A percentile compares a stretch with the other conserved stretches of the same genome.
These are phyloP conservation scores for Hyaloperonospora arabidopsidis DNA, from an alignment of 352 stramenopile genomes.

Conservation along the genomic window DNA sequence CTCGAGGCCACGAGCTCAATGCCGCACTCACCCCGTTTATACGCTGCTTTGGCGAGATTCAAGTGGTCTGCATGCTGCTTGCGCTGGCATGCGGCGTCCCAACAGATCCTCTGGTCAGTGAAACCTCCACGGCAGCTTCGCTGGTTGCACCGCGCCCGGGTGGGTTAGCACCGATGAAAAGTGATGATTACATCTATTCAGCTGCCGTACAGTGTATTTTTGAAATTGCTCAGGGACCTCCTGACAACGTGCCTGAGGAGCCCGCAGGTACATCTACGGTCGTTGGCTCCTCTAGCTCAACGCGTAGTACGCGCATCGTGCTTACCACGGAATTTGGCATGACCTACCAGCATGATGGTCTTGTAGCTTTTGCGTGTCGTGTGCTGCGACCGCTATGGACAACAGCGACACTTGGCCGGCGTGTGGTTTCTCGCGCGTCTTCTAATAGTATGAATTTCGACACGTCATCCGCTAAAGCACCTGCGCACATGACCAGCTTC, in stretches of 20 bases:
- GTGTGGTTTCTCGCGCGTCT: constrained; percentile 24
- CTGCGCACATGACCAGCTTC: constrained; percentile 26
- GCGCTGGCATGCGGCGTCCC: constrained; percentile 77
- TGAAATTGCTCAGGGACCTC: constrained; percentile 55
- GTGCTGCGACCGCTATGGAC: constrained; percentile 74
- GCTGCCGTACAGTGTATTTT: constrained; percentile 79
- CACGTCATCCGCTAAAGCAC: constrained; percentile 23
- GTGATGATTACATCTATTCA: constrained; percentile 72
- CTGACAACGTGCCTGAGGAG: constrained; percentile 32
- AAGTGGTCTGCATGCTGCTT: constrained; percentile 87
- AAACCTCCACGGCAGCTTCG: constrained; percentile 44
- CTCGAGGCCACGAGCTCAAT: constrained; percentile 64
- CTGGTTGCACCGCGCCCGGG: constrained; percentile 36
- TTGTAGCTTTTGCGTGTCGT: constrained; percentile 74
- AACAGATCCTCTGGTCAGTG: constrained; percentile 60
- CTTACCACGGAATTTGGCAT: constrained; percentile 81
- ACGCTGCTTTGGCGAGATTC: constrained; percentile 73
- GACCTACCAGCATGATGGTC: constrained; percentile 81
- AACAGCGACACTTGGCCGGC: constrained; percentile 46
- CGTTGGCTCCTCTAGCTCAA: constrained; percentile 20
- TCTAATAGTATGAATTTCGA: constrained; percentile 11
- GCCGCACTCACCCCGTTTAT: constrained; percentile 62
- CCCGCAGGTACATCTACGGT: constrained; percentile 15
- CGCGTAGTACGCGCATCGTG: constrained; percentile 61
- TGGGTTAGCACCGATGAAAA: constrained; percentile 39